Conservation (phyloP, 1,284 basidiomycete species). For the Thelephora terrestris region DNA sequence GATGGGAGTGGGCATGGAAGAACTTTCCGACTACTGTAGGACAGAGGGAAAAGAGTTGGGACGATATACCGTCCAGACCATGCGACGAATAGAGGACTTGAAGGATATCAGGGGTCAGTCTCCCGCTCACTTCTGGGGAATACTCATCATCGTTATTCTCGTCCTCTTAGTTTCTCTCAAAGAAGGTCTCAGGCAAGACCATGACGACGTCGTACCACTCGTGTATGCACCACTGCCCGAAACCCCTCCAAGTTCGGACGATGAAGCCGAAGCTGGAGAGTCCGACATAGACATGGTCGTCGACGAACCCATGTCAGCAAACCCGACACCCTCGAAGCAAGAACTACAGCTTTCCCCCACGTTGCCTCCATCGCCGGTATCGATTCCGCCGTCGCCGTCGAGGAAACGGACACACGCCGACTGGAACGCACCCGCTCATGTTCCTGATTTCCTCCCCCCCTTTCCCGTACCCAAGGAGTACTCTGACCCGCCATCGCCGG, state of each 20-base stretch:
- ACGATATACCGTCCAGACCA: slow-evolving; percentile 51
- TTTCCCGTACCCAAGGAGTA: slow-evolving; percentile 36
- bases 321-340: slow-evolving; percentile 17
- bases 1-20: slow-evolving; percentile 57
- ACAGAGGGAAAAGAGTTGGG: slow-evolving; percentile 57
- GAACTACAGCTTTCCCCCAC: slow-evolving; percentile 18
- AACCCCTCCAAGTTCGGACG: slow-evolving; percentile 21
- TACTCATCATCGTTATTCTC: not conserved
- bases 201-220: slow-evolving; percentile 45
- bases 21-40: slow-evolving; percentile 50
- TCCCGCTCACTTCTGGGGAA: slow-evolving; percentile 3
- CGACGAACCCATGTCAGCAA: slow-evolving; percentile 8
- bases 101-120: slow-evolving; percentile 59
- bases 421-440: slow-evolving; percentile 52
- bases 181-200: slow-evolving; percentile 45
- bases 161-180: slow-evolving; percentile 40
- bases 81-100: slow-evolving; percentile 56
- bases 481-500: slow-evolving; percentile 12
- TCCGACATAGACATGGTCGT: slow-evolving; percentile 19
- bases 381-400: slow-evolving; percentile 40
- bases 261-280: slow-evolving; percentile 24
- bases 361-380: slow-evolving; percentile 46
- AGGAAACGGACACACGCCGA: slow-evolving; percentile 46
- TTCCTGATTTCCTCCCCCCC: slow-evolving; percentile 57
- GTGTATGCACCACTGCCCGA: slow-evolving; percentile 36